phyloP scores from a whole-genome alignment of 139 green algal species.

The Tetraselmis chui region DNA sequence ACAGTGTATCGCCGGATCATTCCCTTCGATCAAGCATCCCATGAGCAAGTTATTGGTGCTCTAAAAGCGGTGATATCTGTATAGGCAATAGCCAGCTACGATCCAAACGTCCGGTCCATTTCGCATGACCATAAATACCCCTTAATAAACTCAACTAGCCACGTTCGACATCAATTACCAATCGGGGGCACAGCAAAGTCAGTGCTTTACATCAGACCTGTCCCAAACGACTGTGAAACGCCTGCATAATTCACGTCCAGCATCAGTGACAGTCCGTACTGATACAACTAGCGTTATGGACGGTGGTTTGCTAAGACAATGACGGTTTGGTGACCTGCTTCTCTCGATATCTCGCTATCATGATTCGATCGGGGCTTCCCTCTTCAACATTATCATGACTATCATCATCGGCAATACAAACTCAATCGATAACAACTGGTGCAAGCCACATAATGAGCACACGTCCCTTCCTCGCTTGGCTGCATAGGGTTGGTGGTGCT shows the following conservation, averaged over 20 bases:
- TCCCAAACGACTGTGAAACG: constrained; percentile 56
- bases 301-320: constrained; percentile 68
- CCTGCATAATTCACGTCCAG: too few relatives aligned
- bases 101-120: too few relatives aligned
- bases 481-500: too few relatives aligned
- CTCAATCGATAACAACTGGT: not conserved
- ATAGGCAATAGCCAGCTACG: too few relatives aligned
- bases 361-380: too few relatives aligned
- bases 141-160: not conserved
- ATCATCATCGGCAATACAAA: not conserved
- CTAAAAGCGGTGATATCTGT: too few relatives aligned
- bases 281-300: constrained; percentile 71
- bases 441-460: not conserved
- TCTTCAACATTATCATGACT: constrained; percentile 20
- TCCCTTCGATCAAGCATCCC: too few relatives aligned
- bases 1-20: too few relatives aligned
- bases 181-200: not conserved
- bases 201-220: not conserved
- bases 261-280: too few relatives aligned
- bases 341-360: too few relatives aligned
- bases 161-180: not conserved
- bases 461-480: too few relatives aligned
- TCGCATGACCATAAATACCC: not conserved
- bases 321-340: constrained; percentile 74
- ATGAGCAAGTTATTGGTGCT: too few relatives aligned